Base-by-base conservation (phyloP, 805 yeast species). In the Saccharomycopsis sp. region DNA sequence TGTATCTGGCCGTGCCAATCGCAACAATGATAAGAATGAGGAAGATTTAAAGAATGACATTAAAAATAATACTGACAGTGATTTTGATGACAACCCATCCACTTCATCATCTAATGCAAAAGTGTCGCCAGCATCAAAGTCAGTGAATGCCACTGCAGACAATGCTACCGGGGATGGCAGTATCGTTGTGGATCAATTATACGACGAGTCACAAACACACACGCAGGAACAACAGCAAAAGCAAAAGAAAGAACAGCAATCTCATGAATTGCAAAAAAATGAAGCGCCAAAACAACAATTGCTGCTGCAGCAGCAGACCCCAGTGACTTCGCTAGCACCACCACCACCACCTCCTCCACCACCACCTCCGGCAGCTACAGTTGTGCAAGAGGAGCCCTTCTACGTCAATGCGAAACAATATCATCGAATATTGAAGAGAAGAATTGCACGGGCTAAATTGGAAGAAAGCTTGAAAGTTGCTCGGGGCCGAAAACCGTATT, bases 341-440 rank as follows among this genome's bases (percentile, higher is more conserved):
- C 8, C 19, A 38, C 29, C 31, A 43, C 20, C 41, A 8, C 21
- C 45, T 3, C 3, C 24, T 13, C 5, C 33, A 17, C 7, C 41
- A 6, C 2, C 46, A 23, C 22, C 35, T 21, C 14, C 22, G 26
- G 16, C 41, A 26, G 2, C 43, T 16, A 28, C 40, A 28, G 22
- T 34, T 14, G 11, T 27, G 9, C 48, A 40, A 33, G 96, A 89
- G 59, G 96, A 90, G 62, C 98, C 97, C 1, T 88, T 88, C 58
- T 93, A 93, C 57, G 98, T 93, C 35, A 93, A 93, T 61, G 98
- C 98, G 7, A 93, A 93, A 62, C 99, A 93, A 58, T 93, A 93
- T 56, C 96, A 93, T 57, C 78, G 99, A 36, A 93, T 93, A 14
- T 66, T 93, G 54, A 93, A 93, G 61, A 74, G 99, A 58, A 75